phyloP scores from a whole-genome alignment of 2,329 filamentous ascomycete genomes.

The Colletotrichum musicola region DNA sequence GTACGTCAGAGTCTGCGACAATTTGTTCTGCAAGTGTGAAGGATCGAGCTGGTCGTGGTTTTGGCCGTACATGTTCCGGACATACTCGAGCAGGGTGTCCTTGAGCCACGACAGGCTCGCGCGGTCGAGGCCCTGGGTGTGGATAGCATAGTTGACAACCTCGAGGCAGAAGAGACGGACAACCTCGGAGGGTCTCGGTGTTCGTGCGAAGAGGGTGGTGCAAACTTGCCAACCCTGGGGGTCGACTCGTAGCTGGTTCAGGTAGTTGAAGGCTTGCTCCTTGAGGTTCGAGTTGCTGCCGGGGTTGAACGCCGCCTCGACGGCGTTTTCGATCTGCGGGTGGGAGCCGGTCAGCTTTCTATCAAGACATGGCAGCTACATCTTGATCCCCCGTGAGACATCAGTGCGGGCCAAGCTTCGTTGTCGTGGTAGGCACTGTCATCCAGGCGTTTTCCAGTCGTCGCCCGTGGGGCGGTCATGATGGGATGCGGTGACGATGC shows the following conservation, averaged over 20 bases:
- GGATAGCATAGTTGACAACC: conserved; percentile 91
- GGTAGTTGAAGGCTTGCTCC: conserved; percentile 84
- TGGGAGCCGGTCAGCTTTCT: conserved; percentile 10
- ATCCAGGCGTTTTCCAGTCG: background rate
- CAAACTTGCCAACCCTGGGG: conserved; percentile 92
- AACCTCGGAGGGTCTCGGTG: conserved; percentile 81
- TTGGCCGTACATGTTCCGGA: conserved; percentile 79
- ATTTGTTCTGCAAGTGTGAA: conserved; percentile 89
- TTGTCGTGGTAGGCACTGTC: conserved; percentile 1
- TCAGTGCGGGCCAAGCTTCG: background rate
- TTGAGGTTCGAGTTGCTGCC: conserved; percentile 81
- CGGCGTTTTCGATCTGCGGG: conserved; percentile 88
- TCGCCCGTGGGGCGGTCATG: conserved; percentile 20
- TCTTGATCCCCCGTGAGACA: background rate
- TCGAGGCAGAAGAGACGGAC: conserved; percentile 92
- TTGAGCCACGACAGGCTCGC: conserved; percentile 81
- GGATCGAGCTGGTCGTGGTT: conserved; percentile 74
- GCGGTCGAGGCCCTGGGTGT: conserved; percentile 80
- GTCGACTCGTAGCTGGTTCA: conserved; percentile 83
- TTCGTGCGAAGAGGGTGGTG: conserved; percentile 84
- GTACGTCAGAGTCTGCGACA: conserved; percentile 94
- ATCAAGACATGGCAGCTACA: background rate
- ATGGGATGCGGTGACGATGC: conserved; percentile 41
- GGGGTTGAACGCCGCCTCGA: conserved; percentile 92
- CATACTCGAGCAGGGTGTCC: conserved; percentile 84